Evolutionary conservation across 345 rosid species (phyloP).

Genomic region (Aurinia saxatilis): DNA sequence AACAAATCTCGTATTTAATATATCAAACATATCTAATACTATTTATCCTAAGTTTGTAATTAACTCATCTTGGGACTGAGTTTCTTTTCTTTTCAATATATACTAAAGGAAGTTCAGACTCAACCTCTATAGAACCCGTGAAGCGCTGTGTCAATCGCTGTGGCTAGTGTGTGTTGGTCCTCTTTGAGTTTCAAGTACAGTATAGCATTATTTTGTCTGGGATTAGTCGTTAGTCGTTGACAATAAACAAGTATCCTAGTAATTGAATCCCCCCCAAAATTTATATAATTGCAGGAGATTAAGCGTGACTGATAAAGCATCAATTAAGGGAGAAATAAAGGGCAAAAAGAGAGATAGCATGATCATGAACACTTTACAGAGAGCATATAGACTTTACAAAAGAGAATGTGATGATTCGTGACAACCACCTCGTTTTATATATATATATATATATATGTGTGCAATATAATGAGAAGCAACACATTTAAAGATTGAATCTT

Average conservation of each 20-base stretch:
- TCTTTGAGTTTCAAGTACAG: background rate
- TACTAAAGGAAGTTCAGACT: background rate
- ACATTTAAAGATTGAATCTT: constrained; percentile 25
- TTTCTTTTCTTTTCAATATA: background rate
- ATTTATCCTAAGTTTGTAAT: background rate
- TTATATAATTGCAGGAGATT: background rate
- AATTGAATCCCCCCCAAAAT: background rate
- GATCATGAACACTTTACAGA: constrained; percentile 25
- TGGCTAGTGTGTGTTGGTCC: background rate
- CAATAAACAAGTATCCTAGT: background rate
- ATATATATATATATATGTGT: too few relatives aligned
- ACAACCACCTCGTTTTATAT: constrained; percentile 22
- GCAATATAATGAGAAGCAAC: constrained; percentile 21
- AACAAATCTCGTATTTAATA: background rate
- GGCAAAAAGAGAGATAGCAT: constrained; percentile 16
- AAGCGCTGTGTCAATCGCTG: background rate
- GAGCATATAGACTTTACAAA: constrained; percentile 25
- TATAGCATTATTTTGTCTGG: background rate
- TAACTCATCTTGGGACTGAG: background rate
- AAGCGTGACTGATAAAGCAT: constrained; percentile 29
- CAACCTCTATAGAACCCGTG: background rate
- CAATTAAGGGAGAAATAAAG: constrained; percentile 10
- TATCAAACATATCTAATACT: background rate
- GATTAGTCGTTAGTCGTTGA: constrained; percentile 20
- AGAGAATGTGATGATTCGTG: constrained; percentile 27